Base-by-base conservation (phyloP, 352 stramenopile genomes). In the Phytophthora lateralis region DNA sequence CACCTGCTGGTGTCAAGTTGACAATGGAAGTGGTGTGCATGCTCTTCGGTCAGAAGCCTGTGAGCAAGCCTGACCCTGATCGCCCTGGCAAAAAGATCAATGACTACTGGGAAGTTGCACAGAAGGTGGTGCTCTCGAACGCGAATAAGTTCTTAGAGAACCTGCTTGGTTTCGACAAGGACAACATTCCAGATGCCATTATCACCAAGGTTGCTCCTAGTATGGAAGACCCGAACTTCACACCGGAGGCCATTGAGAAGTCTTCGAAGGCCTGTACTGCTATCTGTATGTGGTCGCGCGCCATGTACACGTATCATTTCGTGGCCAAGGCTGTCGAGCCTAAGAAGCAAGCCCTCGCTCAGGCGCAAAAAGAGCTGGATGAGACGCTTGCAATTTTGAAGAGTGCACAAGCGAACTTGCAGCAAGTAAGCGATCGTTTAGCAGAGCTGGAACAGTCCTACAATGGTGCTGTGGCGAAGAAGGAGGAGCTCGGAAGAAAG, bases 261-360 rank as follows among this genome's bases (percentile, higher is more conserved):
- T 95, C 91, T 3, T 97, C 89, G 0, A 96, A 96, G 55, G 91
- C 91, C 7, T 97, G 89, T 63, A 96, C 85, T 7, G 91, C 89
- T 14, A 95, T 98, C 34, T 98, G 91, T 58, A 96, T 96, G 89
- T 98, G 91, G 91, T 88, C 95, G 18, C 85, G 91, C 3, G 92
- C 92, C 18, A 98, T 98, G 92, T 90, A 97, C 70, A 97, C 89
- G 45, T 98, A 97, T 68, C 82, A 98, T 63, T 93, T 91, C 30
- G 85, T 98, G 7, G 89, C 91, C 0, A 90, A 94, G 30, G 84
- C 95, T 54, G 92, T 98, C 14, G 92, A 97, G 38, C 92, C 92
- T 0, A 98, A 98, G 82, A 95, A 95, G 21, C 78, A 95, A 26
- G 86, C 91, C 6, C 69, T 98, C 9, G 85, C 86, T 0, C 73